Conservation (phyloP, 106 monocot genomes). For the Acanthochlamys bracteata region DNA sequence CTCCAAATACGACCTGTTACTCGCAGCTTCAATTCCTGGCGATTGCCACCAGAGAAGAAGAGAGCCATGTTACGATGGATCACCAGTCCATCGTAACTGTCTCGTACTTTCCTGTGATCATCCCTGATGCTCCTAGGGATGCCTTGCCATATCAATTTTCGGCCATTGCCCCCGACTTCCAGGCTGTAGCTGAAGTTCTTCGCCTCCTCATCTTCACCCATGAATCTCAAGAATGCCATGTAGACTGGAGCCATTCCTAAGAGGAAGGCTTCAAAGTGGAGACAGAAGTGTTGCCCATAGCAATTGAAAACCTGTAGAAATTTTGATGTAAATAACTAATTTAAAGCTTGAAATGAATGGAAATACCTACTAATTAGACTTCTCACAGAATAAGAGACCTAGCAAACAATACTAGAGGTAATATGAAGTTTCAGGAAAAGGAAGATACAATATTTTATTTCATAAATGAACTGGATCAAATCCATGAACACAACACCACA, state of each 20-base stretch:
- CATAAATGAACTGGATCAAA: too few relatives aligned
- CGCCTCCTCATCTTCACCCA: constrained; percentile 1
- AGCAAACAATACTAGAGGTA: too few relatives aligned
- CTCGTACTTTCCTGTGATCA: constrained; percentile 2
- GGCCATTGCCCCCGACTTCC: constrained; percentile 3
- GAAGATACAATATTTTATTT: too few relatives aligned
- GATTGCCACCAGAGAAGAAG: constrained; percentile 3
- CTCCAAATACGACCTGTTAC: background rate
- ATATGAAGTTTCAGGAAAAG: too few relatives aligned
- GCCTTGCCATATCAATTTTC: constrained; percentile 1
- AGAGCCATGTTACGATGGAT: constrained; percentile 5
- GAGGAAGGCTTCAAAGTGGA: constrained; percentile 3
- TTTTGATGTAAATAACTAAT: background rate
- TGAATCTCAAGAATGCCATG: constrained; percentile 8
- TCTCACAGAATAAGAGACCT: too few relatives aligned
- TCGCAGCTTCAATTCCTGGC: constrained; percentile 3
- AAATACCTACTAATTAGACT: too few relatives aligned
- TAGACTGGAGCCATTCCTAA: constrained; percentile 4
- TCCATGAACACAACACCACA: too few relatives aligned
- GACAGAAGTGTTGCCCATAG: constrained; percentile 1
- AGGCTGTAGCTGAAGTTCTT: constrained; percentile 6
- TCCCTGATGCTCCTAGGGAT: constrained; percentile 4
- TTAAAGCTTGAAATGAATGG: background rate
- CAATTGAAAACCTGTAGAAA: background rate
- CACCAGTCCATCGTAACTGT: constrained; percentile 1